Percentiles rank a stretch among this genome's conserved stretches.
Evolutionary conservation across 768 basidiomycete genomes (phyloP).

Genomic region (Pseudohyphozyma bogoriensis): DNA sequence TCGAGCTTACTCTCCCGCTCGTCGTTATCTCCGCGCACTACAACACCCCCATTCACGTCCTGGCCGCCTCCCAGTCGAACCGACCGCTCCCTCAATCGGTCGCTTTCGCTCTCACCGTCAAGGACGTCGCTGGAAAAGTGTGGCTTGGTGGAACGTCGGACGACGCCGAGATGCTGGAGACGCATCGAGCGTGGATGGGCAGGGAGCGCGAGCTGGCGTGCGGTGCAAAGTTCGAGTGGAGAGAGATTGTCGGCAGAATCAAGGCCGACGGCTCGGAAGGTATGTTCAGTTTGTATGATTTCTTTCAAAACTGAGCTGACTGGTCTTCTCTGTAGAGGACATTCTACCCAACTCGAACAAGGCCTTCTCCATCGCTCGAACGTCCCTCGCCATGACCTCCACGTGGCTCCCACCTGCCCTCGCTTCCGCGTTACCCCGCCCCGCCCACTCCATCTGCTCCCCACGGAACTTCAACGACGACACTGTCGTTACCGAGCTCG

Average conservation of each 20-base stretch:
- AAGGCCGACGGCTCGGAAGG: slow-evolving; percentile 12
- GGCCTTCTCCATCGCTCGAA: slow-evolving; percentile 17
- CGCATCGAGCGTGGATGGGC: slow-evolving; percentile 14
- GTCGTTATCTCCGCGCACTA: slow-evolving; percentile 19
- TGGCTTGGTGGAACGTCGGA: background rate
- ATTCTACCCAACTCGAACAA: slow-evolving; percentile 6
- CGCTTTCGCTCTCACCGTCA: slow-evolving; percentile 13
- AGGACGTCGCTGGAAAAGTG: slow-evolving; percentile 5
- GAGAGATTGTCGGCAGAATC: slow-evolving; percentile 20
- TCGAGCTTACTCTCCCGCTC: slow-evolving; percentile 9
- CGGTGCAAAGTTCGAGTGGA: slow-evolving; percentile 4
- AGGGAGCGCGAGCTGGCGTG: background rate
- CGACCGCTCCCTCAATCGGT: slow-evolving; percentile 5
- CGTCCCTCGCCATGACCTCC: slow-evolving; percentile 14
- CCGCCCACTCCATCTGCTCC: background rate
- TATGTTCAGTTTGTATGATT: background rate
- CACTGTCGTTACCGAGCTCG: slow-evolving; percentile 6
- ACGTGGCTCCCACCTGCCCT: slow-evolving; percentile 16
- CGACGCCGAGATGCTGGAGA: background rate
- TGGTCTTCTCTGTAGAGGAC: background rate
- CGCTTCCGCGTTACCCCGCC: background rate
- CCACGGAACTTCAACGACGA: slow-evolving; percentile 18
- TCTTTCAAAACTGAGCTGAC: background rate
- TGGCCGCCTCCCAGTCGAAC: background rate
- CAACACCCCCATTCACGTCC: slow-evolving; percentile 4